Percentiles rank a stretch among this genome's conserved stretches.
phyloP scores from a whole-genome alignment of 352 stramenopile genomes.

The Globisporangium okanoganense region DNA sequence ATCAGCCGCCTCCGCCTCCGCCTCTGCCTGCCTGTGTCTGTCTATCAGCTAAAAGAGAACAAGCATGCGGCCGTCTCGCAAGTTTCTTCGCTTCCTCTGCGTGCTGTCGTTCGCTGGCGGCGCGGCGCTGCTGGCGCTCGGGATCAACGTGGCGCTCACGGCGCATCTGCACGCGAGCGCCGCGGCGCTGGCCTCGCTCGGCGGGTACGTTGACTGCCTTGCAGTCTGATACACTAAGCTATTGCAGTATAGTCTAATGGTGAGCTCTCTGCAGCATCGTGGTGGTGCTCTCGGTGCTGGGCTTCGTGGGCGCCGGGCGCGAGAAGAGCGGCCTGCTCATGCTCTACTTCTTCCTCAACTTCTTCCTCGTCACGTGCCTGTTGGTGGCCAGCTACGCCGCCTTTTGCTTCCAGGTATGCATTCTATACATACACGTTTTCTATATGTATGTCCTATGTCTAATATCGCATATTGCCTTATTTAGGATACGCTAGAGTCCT shows the following conservation, averaged over 20 bases:
- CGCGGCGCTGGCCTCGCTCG: conserved; percentile 38
- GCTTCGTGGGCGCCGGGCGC: conserved; percentile 54
- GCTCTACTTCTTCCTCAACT: conserved; percentile 76
- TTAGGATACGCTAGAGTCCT: conserved; percentile 50
- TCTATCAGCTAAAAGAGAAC: not conserved
- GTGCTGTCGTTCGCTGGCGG: conserved; percentile 51
- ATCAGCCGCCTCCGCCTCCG: not conserved
- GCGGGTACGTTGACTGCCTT: conserved; percentile 16
- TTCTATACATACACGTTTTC: not conserved
- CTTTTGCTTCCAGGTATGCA: conserved; percentile 47
- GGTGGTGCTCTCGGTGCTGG: conserved; percentile 50
- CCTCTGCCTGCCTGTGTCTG: not conserved
- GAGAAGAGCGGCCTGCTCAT: conserved; percentile 69
- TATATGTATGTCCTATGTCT: not conserved
- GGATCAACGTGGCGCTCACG: conserved; percentile 45
- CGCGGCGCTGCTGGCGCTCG: conserved; percentile 43
- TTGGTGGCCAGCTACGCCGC: conserved; percentile 60
- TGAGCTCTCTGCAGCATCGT: conserved; percentile 19
- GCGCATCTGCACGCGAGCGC: conserved; percentile 50
- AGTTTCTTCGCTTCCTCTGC: conserved; percentile 54
- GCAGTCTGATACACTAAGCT: too few relatives aligned
- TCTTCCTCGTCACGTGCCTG: conserved; percentile 55
- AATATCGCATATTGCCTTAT: not conserved
- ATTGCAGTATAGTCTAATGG: too few relatives aligned
- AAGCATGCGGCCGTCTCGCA: conserved; percentile 60